Percentiles rank a stretch among this genome's conserved stretches.
phyloP scores from a whole-genome alignment of 208 protist species.

The Trypanosoma conorhini region DNA sequence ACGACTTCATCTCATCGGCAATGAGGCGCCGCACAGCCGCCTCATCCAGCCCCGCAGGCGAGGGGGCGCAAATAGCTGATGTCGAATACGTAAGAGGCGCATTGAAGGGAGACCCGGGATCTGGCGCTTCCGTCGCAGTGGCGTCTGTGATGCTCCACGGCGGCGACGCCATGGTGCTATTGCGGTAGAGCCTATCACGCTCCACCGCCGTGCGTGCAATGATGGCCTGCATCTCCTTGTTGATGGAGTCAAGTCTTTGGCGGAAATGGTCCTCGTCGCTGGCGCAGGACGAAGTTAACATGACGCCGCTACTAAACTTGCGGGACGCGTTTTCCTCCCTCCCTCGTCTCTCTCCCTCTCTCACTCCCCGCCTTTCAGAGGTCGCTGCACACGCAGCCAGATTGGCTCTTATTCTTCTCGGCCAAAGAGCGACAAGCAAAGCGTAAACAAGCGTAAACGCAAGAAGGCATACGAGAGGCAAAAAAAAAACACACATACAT shows the following conservation, averaged over 20 bases:
- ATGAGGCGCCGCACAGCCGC: constrained; percentile 25
- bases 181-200: constrained; percentile 34
- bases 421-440: not conserved
- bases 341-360: constrained; percentile 21
- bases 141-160: not conserved
- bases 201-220: constrained; percentile 55
- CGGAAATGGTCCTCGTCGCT: constrained; percentile 52
- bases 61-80: constrained; percentile 1
- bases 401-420: not conserved
- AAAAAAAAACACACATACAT: not conserved
- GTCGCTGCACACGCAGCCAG: not conserved
- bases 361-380: not conserved
- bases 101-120: not conserved
- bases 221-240: constrained; percentile 71
- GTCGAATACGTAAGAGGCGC: not conserved
- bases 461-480: not conserved
- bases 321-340: constrained; percentile 11
- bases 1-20: constrained; percentile 13
- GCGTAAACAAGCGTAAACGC: not conserved
- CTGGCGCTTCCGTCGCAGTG: not conserved
- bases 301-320: not conserved
- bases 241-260: constrained; percentile 58
- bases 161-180: not conserved
- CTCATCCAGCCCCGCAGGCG: constrained; percentile 16
- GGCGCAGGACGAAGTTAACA: constrained; percentile 19